Base-by-base conservation (phyloP, 2,329 filamentous ascomycete species). In the Phaeosphaeriaceae sp. region DNA sequence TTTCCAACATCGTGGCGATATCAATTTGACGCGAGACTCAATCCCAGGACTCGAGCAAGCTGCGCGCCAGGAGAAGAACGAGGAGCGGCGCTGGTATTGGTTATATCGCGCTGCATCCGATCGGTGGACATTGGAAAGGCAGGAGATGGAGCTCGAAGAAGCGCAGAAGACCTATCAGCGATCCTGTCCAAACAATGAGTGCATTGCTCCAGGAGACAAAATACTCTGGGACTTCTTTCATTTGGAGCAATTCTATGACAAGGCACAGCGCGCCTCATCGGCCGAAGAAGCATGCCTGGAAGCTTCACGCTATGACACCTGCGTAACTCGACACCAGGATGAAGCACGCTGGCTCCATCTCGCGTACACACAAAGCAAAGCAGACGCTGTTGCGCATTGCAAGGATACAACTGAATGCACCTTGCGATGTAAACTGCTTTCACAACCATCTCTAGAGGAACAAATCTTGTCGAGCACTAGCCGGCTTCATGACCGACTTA, bases 211-310 rank as follows among this genome's bases (percentile, higher is more conserved):
- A 1, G 54, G 48, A 9, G 63, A 61, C n/a, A 4, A 49, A 9
- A 62, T 67, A 15, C 22, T 66, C 8, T 64, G 58, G 57, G 58
- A 62, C 13, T 59, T 63, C 13, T 23, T 48, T 3, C 54, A 22
- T 17, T 32, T 65, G 1, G 58, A 61, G 21, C 51, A 51, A 19
- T 43, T 52, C 10, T 43, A 51, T 19, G 44, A 58, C 15, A 54
- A 61, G 46, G 23, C 58, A 21, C 51, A 52, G 7, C 49, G 48
- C 26, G 46, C 47, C 4, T 11, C n/a, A 35, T 24, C 52, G 8
- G n/a, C 28, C 2, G 58, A 60, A 30, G 43, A 49, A 19, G 26
- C 50, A 5, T 48, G 52, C 32, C 26, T 49, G 1, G 32, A 56
- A 8, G 55, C 55, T 21, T 6, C 15, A 40, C 35, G 35, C 15